Conservation (phyloP, 2,329 filamentous ascomycete species). For the Fusarium pseudoanthophilum region DNA sequence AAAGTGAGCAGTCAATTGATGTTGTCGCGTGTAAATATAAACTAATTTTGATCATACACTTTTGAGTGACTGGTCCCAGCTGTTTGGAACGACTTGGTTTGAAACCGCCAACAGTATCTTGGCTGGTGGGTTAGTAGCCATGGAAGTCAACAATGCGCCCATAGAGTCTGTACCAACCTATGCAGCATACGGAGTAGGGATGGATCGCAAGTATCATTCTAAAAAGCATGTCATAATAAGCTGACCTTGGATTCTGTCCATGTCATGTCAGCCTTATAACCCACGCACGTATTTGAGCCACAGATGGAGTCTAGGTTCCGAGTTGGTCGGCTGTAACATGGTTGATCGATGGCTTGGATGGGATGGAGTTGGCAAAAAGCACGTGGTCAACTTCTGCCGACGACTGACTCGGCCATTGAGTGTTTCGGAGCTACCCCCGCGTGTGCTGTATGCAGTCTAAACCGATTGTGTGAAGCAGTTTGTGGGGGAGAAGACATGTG, state of each 20-base stretch:
- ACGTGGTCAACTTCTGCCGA: constrained; percentile 28
- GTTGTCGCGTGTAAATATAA: constrained; percentile 27
- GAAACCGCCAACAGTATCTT: neutral
- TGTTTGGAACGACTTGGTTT: neutral
- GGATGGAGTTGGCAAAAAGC: constrained; percentile 12
- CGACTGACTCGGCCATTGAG: constrained; percentile 26
- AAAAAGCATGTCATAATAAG: neutral
- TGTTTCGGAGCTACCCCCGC: constrained; percentile 11
- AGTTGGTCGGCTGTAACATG: neutral
- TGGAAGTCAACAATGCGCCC: neutral
- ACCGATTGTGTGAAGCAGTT: constrained; percentile 7
- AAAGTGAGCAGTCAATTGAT: constrained; percentile 5
- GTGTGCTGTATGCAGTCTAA: neutral
- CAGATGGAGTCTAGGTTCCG: neutral
- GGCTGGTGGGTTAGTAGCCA: neutral
- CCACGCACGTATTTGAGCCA: neutral
- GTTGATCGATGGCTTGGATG: neutral
- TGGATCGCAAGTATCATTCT: neutral
- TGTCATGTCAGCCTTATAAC: neutral
- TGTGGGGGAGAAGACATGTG: constrained; percentile 32
- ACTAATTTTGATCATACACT: constrained; percentile 1
- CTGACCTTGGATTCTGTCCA: neutral
- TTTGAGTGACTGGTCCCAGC: neutral
- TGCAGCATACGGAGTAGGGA: too few species aligned
- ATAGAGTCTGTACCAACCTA: neutral